Conservation (phyloP, 306 rosid genomes). For the Glycine soja region DNA sequence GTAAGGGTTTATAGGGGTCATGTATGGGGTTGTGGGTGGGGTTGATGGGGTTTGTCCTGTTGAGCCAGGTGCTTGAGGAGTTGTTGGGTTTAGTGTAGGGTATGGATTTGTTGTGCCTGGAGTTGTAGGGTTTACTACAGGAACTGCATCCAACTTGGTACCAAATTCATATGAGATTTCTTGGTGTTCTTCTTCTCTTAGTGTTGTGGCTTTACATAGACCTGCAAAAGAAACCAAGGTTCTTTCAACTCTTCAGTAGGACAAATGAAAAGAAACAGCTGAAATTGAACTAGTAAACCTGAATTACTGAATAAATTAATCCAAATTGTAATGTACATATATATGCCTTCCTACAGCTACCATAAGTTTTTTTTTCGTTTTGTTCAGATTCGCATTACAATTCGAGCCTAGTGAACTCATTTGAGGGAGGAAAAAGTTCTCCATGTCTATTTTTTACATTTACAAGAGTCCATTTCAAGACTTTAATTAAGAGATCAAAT, state of each 20-base stretch:
- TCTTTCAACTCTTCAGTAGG: conserved; percentile 22
- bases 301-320: no score
- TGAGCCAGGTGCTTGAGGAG: conserved; percentile 61
- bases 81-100: conserved; percentile 52
- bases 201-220: conserved; percentile 50
- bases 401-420: not conserved
- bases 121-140: conserved; percentile 77
- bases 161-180: conserved; percentile 52
- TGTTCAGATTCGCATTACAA: not conserved
- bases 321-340: not conserved
- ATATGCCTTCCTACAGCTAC: conserved; percentile 28
- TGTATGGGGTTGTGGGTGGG: conserved; percentile 25
- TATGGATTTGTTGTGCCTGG: conserved; percentile 66
- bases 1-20: conserved; percentile 35
- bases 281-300: no score
- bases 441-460: not conserved
- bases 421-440: not conserved
- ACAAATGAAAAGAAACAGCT: not conserved
- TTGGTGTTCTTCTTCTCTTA: conserved; percentile 54
- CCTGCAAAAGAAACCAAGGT: conserved; percentile 61
- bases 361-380: not conserved
- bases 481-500: no score
- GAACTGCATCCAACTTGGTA: conserved; percentile 62
- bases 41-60: conserved; percentile 44
- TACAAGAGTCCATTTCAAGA: not conserved